These are phyloP conservation scores for Canna indica DNA, from an alignment of 176 grass and related monocot genomes.

Conservation along the genomic window DNA sequence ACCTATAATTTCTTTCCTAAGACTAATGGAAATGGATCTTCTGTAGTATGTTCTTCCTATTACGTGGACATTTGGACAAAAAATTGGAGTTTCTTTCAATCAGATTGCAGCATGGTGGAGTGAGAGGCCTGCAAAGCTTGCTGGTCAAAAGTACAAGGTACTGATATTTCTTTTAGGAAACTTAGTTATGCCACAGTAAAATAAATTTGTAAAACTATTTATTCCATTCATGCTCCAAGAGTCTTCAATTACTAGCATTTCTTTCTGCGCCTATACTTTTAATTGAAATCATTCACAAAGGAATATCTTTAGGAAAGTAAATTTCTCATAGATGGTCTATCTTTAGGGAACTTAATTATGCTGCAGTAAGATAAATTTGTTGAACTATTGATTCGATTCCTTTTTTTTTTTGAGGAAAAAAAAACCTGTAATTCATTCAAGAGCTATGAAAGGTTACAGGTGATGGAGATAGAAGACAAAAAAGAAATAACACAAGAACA, in stretches of 20 bases:
- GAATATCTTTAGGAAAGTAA: no score
- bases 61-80: constrained; percentile 78
- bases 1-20: background rate
- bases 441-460: no score
- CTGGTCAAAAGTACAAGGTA: constrained; percentile 85
- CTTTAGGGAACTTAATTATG: no score
- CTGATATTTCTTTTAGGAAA: background rate
- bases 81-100: constrained; percentile 58
- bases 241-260: background rate
- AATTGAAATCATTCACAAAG: no score
- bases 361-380: no score
- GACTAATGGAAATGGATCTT: constrained; percentile 11
- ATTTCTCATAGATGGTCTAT: no score
- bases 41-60: constrained; percentile 87
- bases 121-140: constrained; percentile 73
- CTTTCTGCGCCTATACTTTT: background rate
- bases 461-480: no score
- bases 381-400: no score
- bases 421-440: no score
- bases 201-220: background rate
- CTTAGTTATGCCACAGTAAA: background rate
- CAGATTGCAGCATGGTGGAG: constrained; percentile 87
- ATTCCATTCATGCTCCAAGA: background rate
- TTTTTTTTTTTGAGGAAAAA: no score
- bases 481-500: no score